Base-by-base conservation (phyloP, 2,329 filamentous ascomycete genomes). In the Ambrosiella beaveri region DNA sequence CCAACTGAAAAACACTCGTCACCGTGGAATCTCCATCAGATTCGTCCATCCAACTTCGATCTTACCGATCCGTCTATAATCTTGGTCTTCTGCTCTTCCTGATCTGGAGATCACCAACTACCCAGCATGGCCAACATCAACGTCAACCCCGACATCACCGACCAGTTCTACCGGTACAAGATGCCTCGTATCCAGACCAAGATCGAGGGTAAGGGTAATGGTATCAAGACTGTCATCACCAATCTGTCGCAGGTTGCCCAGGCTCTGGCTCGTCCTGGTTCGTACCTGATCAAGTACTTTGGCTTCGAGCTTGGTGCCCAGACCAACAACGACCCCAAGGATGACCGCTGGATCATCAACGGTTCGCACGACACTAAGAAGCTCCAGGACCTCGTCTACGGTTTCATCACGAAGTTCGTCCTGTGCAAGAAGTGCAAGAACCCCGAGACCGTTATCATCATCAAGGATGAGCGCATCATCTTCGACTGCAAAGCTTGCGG, bases 351-450 rank as follows among this genome's bases (percentile, higher is more conserved):
- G 91, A 98, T 98, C 75, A 97, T 98, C 81, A 98, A 98, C 75
- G 93, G 93, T 70, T 88, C 91, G 64, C 93, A 98, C 70, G 93
- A 98, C 65, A 84, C 91, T 62, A 75, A 78, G 71, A 97, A 97
- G 78, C 85, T 98, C 54, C 93, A 98, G 77, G 93, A 97, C 70
- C 90, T 96, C 66, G 86, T 98, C 54, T 91, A 97, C 71, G 90
- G 90, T 66, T 98, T 98, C 80, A 98, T 98, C 75, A 80, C 84
- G 77, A 95, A 88, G 75, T 98, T 97, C 65, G 93, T 98, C 67
- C 89, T 98, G 63, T 98, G 93, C 86, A 95, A 94, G 77, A 91
- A 94, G 72, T 98, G 93, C 85, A 95, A 95, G 82, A 98, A 98
- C 72, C 93, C 93, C 40, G 93, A 98, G 78, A 98, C 93, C 64